Conservation (phyloP, 352 stramenopile genomes). For the Phytophthora quininea region DNA sequence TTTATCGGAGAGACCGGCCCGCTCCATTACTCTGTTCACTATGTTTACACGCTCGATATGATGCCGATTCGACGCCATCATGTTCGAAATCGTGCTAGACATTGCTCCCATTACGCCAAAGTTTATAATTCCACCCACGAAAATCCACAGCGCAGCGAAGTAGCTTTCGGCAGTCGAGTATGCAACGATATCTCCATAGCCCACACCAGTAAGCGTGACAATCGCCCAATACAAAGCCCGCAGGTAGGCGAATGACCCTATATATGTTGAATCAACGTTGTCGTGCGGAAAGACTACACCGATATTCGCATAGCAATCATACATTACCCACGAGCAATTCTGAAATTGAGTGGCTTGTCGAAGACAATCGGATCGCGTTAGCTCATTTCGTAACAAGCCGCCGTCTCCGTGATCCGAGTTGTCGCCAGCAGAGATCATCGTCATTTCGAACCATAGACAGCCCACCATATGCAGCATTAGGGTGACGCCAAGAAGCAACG, state of each 20-base stretch:
- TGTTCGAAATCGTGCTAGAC: constrained; percentile 67
- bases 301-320: constrained; percentile 64
- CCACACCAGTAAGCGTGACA: constrained; percentile 61
- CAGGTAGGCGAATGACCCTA: constrained; percentile 56
- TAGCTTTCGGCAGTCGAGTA: constrained; percentile 71
- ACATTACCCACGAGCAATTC: constrained; percentile 66
- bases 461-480: constrained; percentile 58
- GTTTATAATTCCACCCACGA: constrained; percentile 63
- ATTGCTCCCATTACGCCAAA: constrained; percentile 74
- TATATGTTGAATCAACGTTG: constrained; percentile 38
- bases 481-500: constrained; percentile 54
- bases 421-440: constrained; percentile 5
- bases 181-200: constrained; percentile 69
- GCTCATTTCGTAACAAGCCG: neutral
- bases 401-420: neutral
- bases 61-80: constrained; percentile 58
- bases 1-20: constrained; percentile 47
- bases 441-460: constrained; percentile 75
- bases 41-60: constrained; percentile 65
- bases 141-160: constrained; percentile 71
- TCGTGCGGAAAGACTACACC: constrained; percentile 42
- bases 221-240: constrained; percentile 72
- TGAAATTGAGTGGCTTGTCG: constrained; percentile 49
- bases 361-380: constrained; percentile 38
- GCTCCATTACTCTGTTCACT: constrained; percentile 65